Evolutionary conservation across 345 rosid species (phyloP), one percentile per base, ranked within the genome.

Genomic region (Nasturtium officinale): DNA sequence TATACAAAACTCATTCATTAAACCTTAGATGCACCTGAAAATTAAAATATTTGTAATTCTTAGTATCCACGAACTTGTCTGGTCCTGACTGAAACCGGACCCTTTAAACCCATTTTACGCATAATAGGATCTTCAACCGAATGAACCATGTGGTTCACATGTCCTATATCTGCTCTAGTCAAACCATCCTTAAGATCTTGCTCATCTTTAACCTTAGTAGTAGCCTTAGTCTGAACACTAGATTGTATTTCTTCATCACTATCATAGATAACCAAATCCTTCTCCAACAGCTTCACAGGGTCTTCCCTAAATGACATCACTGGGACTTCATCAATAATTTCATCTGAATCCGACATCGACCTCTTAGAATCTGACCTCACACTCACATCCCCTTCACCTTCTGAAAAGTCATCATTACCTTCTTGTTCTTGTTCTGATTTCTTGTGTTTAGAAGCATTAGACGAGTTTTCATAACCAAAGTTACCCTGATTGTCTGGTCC

Each of bases 41-140:
- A 47, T 18, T 7, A 11, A 7, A 73, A 64, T 8, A 57, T 55
- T 15, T 40, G 18, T 56, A 71, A 78, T 78, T 82, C 61, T 85
- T 69, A 87, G 79, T 85, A 87, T 7, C 98, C 89, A 23, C 85
- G 89, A 48, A 86, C 84, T 42, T 70, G 77, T 76, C 86, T 82
- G 37, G 83, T 85, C 84, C 96, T 81, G 43, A 78, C 82, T 13
- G 96, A 91, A 62, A 83, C 12, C 9, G 85, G 87, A 53, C 77
- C 76, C 80, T 84, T 84, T 50, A 52, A 16, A 53, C 64, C 72
- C 3, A 7, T 68, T 35, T 80, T 50, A 72, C 77, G 82, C 60
- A 66, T 65, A 53, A 70, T 54, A 62, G 86, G 66, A 70, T 74
- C 73, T 61, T 67, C 64, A 45, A 67, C 35, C 8, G 77, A 56